Base-by-base conservation (phyloP, 352 stramenopile species). In the Globisporangium perplexum region DNA sequence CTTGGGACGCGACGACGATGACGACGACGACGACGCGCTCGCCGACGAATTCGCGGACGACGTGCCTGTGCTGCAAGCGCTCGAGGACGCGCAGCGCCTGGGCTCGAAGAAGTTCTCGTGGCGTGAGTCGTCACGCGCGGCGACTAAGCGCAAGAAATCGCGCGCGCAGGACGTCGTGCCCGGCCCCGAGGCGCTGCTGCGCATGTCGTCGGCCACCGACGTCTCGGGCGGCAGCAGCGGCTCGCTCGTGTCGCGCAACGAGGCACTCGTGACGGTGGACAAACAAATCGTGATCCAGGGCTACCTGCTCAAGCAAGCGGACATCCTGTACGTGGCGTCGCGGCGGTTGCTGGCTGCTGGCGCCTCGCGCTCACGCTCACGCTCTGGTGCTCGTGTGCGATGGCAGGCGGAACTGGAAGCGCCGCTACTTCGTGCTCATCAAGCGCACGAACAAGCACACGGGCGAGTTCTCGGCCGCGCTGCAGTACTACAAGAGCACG, bases 401-500 rank as follows among this genome's bases (percentile, higher is more conserved):
- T 24, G 24, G 58, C 43, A 82, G 73, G 68, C 90, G 90, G 76
- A 89, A 77, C 23, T 95, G 85, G 85, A 95, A 95, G 57, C 83
- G 80, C 30, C 72, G 85, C 12, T 95, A 88, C 56, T 95, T 95
- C 39, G 75, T 95, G 51, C 62, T 95, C n/a, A 72, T 84, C 31
- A 93, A 89, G 66, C 73, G 78, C 23, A 92, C 76, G 5, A 91
- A 92, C 53, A 42, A 69, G 10, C 55, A 60, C 3, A 93, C 73
- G 10, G 77, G 77, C 2, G 82, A 92, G 39, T 88, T 76, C 42
- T 85, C 72, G 54, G 82, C 83, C 1, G 84, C 71, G 7, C 59
- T 95, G 23, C 77, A 93, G 60, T 95, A 93, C 66, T 95, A 91
- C 66, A 91, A 90, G 55, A 82, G 83, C 53, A 88, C 57, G 52